These are phyloP conservation scores for Whalleya microplaca DNA, from an alignment of 2,329 filamentous ascomycete genomes.

Conservation along the genomic window DNA sequence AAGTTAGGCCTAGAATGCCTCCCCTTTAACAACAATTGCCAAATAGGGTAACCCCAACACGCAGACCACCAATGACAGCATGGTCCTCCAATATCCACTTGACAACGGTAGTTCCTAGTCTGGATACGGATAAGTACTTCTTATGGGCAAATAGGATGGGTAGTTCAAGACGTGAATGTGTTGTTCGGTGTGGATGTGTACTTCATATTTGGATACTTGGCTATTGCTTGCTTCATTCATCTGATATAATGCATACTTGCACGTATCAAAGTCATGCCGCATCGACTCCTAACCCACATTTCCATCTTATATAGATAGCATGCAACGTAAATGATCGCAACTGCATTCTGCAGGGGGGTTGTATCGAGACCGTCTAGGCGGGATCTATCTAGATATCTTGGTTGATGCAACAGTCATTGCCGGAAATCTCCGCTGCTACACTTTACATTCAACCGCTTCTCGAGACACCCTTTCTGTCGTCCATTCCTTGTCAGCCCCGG, in stretches of 20 bases:
- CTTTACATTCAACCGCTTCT: conserved; percentile 14
- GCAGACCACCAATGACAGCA: conserved; percentile 12
- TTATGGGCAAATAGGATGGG: too few relatives aligned
- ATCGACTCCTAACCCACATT: neutral
- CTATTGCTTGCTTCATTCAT: too few relatives aligned
- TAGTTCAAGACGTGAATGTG: neutral
- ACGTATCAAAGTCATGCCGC: too few relatives aligned
- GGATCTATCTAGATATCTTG: neutral
- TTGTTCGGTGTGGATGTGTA: neutral
- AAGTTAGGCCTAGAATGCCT: conserved; percentile 14
- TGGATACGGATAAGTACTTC: too few relatives aligned
- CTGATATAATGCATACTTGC: too few relatives aligned
- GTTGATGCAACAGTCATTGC: conserved; percentile 7
- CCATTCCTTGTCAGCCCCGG: conserved; percentile 1
- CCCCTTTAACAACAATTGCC: conserved; percentile 15
- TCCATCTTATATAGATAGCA: conserved; percentile 1
- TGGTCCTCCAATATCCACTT: conserved; percentile 3
- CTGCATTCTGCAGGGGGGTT: conserved; percentile 12
- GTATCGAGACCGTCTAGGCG: conserved; percentile 2
- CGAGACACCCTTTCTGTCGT: neutral
- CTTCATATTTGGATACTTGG: neutral
- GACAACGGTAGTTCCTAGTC: conserved; percentile 9
- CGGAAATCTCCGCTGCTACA: conserved; percentile 5
- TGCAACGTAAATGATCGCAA: neutral
- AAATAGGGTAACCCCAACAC: conserved; percentile 21